Evolutionary conservation across 305 asterid species (phyloP).

Genomic region (Solanum aculeatissimum): DNA sequence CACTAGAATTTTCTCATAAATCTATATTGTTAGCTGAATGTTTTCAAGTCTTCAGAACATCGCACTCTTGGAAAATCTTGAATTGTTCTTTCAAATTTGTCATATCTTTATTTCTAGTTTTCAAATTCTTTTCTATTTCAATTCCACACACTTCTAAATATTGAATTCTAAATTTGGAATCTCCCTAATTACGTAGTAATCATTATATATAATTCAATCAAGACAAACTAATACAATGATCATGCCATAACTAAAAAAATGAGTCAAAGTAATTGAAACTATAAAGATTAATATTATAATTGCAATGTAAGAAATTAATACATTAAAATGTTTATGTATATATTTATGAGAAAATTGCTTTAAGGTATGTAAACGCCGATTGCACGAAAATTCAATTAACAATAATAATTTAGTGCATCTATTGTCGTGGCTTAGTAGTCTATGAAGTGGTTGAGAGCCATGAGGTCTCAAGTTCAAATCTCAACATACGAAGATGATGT

Average conservation of each 20-base stretch:
- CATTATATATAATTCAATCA: too few species aligned
- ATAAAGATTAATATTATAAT: not conserved
- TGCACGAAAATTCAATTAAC: not conserved
- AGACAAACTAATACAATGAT: not conserved
- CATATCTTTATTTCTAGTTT: not conserved
- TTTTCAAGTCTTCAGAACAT: not conserved
- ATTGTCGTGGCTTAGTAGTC: too few species aligned
- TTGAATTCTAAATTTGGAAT: not conserved
- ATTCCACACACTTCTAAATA: not conserved
- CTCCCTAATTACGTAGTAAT: not conserved
- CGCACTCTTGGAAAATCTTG: not conserved
- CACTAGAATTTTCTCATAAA: not conserved
- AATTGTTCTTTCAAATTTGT: not conserved
- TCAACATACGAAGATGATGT: too few species aligned
- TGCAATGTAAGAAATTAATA: not conserved
- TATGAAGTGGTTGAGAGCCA: not conserved
- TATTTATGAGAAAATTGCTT: not conserved
- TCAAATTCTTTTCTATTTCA: not conserved
- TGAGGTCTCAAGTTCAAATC: not conserved
- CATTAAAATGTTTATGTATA: not conserved
- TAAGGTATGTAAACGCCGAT: not conserved
- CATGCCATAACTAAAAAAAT: too few species aligned
- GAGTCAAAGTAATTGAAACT: not conserved
- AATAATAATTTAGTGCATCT: not conserved
- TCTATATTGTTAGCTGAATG: not conserved